These are phyloP conservation scores for Oryza officinalis DNA, from an alignment of 176 grass and related monocot genomes.

Conservation along the genomic window DNA sequence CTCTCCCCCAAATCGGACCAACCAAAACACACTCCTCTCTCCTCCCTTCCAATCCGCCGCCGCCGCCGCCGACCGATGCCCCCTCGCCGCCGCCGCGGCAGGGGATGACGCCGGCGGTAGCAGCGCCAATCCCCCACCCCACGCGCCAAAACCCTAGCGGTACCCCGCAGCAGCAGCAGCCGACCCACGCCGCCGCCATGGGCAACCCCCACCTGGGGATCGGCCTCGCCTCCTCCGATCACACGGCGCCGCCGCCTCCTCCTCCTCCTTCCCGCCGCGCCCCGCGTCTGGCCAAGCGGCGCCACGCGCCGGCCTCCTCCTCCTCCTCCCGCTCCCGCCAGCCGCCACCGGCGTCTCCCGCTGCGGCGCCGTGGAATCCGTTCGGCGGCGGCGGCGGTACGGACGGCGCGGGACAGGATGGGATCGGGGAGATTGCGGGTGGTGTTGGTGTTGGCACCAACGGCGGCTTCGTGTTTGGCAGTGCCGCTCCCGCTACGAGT, in stretches of 20 bases:
- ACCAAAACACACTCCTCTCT: not conserved
- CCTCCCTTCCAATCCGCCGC: not conserved
- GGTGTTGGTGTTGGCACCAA: slow-evolving; percentile 4
- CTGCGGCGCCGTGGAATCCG: slow-evolving; percentile 46
- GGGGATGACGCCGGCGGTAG: slow-evolving; percentile 33
- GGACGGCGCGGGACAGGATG: not conserved
- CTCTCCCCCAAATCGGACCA: slow-evolving; percentile 10
- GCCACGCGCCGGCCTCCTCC: slow-evolving; percentile 5
- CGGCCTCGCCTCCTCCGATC: slow-evolving; percentile 6
- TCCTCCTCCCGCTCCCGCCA: slow-evolving; percentile 17
- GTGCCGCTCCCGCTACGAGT: slow-evolving; percentile 14
- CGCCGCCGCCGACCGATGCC: slow-evolving; percentile 21
- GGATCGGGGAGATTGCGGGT: not conserved
- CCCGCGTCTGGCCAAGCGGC: slow-evolving; percentile 47
- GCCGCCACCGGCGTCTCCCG: slow-evolving; percentile 1
- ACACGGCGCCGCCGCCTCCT: not conserved
- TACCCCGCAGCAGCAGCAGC: not conserved
- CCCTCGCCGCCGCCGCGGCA: not conserved
- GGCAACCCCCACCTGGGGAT: slow-evolving; percentile 45
- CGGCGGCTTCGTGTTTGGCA: slow-evolving; percentile 39
- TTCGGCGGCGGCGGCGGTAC: slow-evolving; percentile 26
- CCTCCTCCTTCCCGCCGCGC: slow-evolving; percentile 1
- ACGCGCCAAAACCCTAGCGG: slow-evolving; percentile 44
- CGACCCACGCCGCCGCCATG: slow-evolving; percentile 19
- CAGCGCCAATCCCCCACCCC: slow-evolving; percentile 11